phyloP scores from a whole-genome alignment of 129 eudicot species.

The Flaveria trinervia region DNA sequence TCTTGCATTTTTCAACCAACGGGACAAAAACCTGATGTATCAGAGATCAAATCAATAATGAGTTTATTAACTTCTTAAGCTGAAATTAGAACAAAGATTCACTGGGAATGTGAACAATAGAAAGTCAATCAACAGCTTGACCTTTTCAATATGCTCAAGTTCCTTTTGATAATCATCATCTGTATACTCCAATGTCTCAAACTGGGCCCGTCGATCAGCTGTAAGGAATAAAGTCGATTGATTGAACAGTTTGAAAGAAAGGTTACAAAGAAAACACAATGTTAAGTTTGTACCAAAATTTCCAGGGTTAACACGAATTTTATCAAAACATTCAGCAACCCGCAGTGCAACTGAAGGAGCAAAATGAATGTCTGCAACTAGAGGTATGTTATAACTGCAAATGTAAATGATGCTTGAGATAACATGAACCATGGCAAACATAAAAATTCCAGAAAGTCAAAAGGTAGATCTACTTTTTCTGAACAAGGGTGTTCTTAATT shows the following conservation, averaged over 20 bases:
- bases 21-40: constrained; percentile 76
- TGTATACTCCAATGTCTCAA: constrained; percentile 84
- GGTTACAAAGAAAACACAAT: not conserved
- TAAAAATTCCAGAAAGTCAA: not conserved
- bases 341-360: constrained; percentile 93
- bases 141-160: constrained; percentile 95
- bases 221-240: constrained; percentile 34
- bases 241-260: constrained; percentile 17
- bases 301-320: constrained; percentile 98
- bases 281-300: constrained; percentile 67
- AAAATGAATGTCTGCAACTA: constrained; percentile 97
- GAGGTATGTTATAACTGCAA: constrained; percentile 94
- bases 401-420: constrained; percentile 16
- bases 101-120: not conserved
- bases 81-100: not conserved
- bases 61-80: not conserved
- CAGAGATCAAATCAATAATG: not conserved
- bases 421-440: not conserved
- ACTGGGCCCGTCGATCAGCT: constrained; percentile 98
- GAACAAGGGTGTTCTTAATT: constrained; percentile 83
- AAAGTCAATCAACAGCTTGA: constrained; percentile 31
- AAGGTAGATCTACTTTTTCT: constrained; percentile 65
- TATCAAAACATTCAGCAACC: constrained; percentile 97
- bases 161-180: constrained; percentile 94
- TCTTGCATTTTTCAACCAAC: constrained; percentile 93